Percentiles rank a stretch among this genome's conserved stretches.
Evolutionary conservation across 2,329 filamentous ascomycete genomes (phyloP).

Genomic region (Alternaria sp.): DNA sequence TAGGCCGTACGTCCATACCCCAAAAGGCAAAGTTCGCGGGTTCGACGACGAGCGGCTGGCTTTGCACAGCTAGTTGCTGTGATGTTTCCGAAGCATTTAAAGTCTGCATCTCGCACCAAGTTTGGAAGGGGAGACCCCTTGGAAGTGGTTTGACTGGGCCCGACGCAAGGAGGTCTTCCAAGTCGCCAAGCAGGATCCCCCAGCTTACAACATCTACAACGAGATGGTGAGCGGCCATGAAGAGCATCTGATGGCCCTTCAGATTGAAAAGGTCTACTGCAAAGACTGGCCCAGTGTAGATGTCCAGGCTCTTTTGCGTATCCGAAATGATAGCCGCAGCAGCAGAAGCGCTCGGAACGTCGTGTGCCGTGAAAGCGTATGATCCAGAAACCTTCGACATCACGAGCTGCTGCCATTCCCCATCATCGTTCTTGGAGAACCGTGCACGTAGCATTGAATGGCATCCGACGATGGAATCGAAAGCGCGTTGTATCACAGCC

Average conservation of each 20-base stretch:
- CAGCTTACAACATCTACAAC: constrained; percentile 47
- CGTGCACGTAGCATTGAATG: constrained; percentile 49
- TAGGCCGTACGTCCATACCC: constrained; percentile 40
- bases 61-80: constrained; percentile 20
- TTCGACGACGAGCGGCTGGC: constrained; percentile 21
- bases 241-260: constrained; percentile 35
- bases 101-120: constrained; percentile 40
- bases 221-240: constrained; percentile 45
- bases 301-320: constrained; percentile 41
- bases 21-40: constrained; percentile 41
- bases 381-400: constrained; percentile 15
- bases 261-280: constrained; percentile 36
- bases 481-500: constrained; percentile 30
- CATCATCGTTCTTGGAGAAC: constrained; percentile 26
- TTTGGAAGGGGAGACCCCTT: constrained; percentile 41
- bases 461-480: constrained; percentile 36
- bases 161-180: constrained; percentile 42
- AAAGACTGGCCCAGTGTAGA: constrained; percentile 42
- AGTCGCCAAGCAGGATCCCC: constrained; percentile 43
- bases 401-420: constrained; percentile 38
- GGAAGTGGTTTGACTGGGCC: constrained; percentile 19
- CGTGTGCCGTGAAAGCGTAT: constrained; percentile 33
- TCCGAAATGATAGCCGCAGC: constrained; percentile 27
- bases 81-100: constrained; percentile 23
- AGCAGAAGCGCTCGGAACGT: constrained; percentile 13